A percentile compares a stretch with the other conserved stretches of the same genome.
These are phyloP conservation scores for Emiliania huxleyi DNA, from an alignment of 78 protist species.

Conservation along the genomic window DNA sequence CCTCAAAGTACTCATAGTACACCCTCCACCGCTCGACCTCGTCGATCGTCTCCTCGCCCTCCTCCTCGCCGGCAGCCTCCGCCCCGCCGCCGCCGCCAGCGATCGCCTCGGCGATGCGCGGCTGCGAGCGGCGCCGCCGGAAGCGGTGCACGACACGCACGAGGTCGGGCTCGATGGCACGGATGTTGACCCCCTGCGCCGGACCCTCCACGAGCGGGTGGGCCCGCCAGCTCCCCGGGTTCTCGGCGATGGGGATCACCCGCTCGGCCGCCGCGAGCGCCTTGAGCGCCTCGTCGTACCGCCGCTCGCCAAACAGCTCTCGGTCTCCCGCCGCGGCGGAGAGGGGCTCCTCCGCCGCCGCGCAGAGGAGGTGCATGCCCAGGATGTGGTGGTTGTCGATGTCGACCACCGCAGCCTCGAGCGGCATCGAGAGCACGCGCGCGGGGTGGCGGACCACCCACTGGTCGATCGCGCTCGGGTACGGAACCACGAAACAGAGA, in stretches of 20 bases:
- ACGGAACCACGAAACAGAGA: background rate
- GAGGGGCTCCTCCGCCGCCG: background rate
- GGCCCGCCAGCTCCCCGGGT: background rate
- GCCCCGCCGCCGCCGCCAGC: no score
- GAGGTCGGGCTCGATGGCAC: background rate
- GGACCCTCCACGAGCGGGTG: background rate
- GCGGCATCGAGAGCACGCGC: no score
- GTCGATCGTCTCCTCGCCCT: background rate
- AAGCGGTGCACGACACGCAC: background rate
- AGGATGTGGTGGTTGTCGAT: background rate
- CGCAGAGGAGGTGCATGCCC: background rate
- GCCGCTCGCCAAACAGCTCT: background rate
- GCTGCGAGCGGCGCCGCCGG: background rate
- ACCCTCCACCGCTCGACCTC: background rate
- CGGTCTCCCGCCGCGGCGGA: background rate
- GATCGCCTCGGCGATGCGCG: background rate
- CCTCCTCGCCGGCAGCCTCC: background rate
- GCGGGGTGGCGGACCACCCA: background rate
- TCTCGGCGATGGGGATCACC: background rate
- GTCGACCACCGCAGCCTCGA: background rate
- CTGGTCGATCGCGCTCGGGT: background rate
- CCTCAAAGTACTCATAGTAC: background rate
- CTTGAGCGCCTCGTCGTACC: background rate
- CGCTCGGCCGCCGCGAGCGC: background rate
- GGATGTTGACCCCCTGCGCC: background rate